These are phyloP conservation scores for Azolla pinnata DNA, from an alignment of 75 land plant species.

Conservation along the genomic window DNA sequence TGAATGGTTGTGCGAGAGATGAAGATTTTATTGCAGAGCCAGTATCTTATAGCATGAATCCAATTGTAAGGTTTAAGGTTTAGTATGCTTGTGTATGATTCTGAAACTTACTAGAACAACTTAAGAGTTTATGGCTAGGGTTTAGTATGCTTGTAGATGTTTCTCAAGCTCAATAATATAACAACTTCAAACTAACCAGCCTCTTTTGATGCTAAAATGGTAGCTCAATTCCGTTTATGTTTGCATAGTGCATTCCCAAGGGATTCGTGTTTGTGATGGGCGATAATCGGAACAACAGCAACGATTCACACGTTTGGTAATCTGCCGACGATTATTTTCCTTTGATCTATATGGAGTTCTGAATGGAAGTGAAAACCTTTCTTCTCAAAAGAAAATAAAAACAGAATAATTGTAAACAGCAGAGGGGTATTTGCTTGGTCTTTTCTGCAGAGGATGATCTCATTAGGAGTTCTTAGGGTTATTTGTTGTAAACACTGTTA, in stretches of 20 bases:
- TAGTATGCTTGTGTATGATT: background rate
- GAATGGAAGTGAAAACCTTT: too few relatives aligned
- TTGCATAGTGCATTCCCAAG: conserved; percentile 65
- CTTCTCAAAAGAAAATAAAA: too few relatives aligned
- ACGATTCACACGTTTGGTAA: conserved; percentile 90
- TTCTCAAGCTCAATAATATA: background rate
- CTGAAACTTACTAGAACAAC: too few relatives aligned
- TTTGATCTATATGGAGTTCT: too few relatives aligned
- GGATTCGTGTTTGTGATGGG: conserved; percentile 92
- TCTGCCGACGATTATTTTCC: too few relatives aligned
- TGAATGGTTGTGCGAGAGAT: conserved; percentile 35
- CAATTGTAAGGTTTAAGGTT: conserved; percentile 23
- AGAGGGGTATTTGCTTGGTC: too few relatives aligned
- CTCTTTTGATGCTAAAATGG: background rate
- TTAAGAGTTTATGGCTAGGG: background rate
- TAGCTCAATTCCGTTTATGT: background rate
- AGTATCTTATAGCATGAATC: conserved; percentile 24
- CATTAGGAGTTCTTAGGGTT: too few relatives aligned
- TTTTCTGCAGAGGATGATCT: too few relatives aligned
- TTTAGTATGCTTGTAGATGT: background rate
- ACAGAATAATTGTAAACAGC: too few relatives aligned
- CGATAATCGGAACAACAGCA: conserved; percentile 89
- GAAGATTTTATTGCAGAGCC: conserved; percentile 47
- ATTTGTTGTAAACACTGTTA: too few relatives aligned
- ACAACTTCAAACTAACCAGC: background rate